These are phyloP conservation scores for Volvariella surrecta DNA, from an alignment of 1,284 basidiomycete genomes.

Conservation along the genomic window DNA sequence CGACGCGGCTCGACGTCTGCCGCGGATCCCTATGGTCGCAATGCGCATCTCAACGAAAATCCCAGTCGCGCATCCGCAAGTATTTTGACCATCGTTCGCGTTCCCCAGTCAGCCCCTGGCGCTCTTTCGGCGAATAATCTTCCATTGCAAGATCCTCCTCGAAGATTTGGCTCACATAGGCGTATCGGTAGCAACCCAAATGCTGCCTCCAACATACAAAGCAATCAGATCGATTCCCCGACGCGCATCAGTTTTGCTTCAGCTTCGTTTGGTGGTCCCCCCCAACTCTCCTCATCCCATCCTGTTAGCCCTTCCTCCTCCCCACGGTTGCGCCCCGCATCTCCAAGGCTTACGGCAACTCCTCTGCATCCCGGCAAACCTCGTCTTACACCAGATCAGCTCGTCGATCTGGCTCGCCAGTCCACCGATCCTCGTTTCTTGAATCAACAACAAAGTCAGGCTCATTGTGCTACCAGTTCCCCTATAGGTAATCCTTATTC, in stretches of 20 bases:
- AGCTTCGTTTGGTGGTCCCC: conserved; percentile 35
- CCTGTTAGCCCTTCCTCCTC: conserved; percentile 29
- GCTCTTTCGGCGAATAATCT: conserved; percentile 12
- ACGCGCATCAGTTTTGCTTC: conserved; percentile 57
- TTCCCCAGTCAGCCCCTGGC: conserved; percentile 22
- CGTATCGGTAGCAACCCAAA: conserved; percentile 16
- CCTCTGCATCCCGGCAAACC: conserved; percentile 28
- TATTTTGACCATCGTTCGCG: conserved; percentile 66
- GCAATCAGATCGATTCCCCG: conserved; percentile 11
- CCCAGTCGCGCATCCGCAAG: conserved; percentile 48
- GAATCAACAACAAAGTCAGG: conserved; percentile 15
- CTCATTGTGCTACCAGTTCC: conserved; percentile 13
- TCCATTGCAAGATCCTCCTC: conserved; percentile 21
- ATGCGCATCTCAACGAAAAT: conserved; percentile 41
- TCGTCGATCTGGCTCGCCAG: conserved; percentile 55
- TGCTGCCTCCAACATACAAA: conserved; percentile 4
- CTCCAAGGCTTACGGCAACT: conserved; percentile 28
- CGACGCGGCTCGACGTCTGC: conserved; percentile 62
- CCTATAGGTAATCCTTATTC: conserved; percentile 4
- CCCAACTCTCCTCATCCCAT: conserved; percentile 8
- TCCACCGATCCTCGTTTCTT: conserved; percentile 30
- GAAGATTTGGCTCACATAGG: conserved; percentile 10
- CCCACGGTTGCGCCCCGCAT: conserved; percentile 37
- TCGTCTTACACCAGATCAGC: conserved; percentile 54
- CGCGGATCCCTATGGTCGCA: conserved; percentile 53